A percentile compares a stretch with the other conserved stretches of the same genome.
Evolutionary conservation across 495 filamentous ascomycete genomes (phyloP).

Genomic region (Astrothelium macrocarpum): DNA sequence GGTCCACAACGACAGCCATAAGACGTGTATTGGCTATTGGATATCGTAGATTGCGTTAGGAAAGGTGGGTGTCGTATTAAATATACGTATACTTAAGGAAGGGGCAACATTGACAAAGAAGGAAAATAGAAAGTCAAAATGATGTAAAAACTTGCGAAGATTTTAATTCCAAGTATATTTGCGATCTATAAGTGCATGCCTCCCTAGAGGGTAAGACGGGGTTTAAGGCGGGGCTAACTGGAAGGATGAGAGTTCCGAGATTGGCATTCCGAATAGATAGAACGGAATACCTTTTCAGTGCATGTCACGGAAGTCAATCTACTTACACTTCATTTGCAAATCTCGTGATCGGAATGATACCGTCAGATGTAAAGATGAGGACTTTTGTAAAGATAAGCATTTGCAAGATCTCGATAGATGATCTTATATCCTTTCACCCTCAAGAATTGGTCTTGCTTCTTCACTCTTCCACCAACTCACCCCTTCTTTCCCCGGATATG

Average conservation of each 20-base stretch:
- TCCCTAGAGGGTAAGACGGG: neutral
- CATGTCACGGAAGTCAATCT: neutral
- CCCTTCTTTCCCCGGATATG: constrained; percentile 64
- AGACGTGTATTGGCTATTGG: neutral
- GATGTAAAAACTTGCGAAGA: neutral
- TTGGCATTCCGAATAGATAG: neutral
- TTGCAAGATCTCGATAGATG: neutral
- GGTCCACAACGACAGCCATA: constrained; percentile 19
- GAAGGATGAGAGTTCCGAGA: neutral
- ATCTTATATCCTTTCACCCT: constrained; percentile 30
- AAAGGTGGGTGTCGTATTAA: neutral
- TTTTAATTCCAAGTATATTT: neutral
- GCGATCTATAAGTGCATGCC: neutral
- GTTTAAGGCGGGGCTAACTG: neutral
- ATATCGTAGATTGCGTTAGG: too few relatives aligned
- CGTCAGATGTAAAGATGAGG: neutral
- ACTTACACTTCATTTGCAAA: too few relatives aligned
- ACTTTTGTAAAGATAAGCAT: neutral
- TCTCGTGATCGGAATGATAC: neutral
- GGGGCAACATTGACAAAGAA: neutral
- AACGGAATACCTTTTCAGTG: neutral
- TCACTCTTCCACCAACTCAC: constrained; percentile 65
- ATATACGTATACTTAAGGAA: neutral
- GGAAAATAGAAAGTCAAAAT: neutral
- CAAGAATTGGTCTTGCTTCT: constrained; percentile 32